A percentile compares a stretch with the other conserved stretches of the same genome.
phyloP scores from a whole-genome alignment of 1,139 yeast species.

The Taphrina deformans region DNA sequence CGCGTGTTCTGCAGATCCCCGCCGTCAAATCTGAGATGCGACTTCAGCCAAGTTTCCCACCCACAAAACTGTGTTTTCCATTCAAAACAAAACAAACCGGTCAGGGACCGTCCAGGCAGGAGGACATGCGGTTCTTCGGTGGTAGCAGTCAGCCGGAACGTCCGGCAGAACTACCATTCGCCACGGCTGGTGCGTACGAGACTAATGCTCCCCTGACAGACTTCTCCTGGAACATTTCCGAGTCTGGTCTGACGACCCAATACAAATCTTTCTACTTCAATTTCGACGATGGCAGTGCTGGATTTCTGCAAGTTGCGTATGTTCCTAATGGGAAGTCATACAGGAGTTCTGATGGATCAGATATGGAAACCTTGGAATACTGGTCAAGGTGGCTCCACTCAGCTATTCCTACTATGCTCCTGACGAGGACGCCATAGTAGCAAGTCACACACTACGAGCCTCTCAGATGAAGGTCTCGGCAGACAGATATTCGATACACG shows the following conservation, averaged over 20 bases:
- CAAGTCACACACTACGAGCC: slow-evolving; percentile 22
- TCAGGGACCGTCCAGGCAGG: neutral
- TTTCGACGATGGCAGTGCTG: slow-evolving; percentile 35
- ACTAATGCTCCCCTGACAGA: neutral
- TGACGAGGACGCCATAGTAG: slow-evolving; percentile 19
- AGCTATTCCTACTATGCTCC: slow-evolving; percentile 15
- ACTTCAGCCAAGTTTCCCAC: neutral
- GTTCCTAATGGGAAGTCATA: neutral
- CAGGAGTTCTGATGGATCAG: neutral
- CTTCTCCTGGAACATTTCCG: slow-evolving; percentile 28
- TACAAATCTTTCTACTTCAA: slow-evolving; percentile 35
- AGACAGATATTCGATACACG: slow-evolving; percentile 1
- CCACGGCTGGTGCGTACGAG: neutral
- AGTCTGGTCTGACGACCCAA: slow-evolving; percentile 34
- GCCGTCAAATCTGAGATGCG: neutral
- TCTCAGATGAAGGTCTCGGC: slow-evolving; percentile 24
- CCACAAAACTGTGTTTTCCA: no score
- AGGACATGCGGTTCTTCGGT: slow-evolving; percentile 14
- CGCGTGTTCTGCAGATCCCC: neutral
- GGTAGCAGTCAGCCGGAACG: neutral
- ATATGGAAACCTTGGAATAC: slow-evolving; percentile 34
- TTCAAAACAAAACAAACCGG: neutral
- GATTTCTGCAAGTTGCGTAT: slow-evolving; percentile 29
- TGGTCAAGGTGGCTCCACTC: slow-evolving; percentile 32
- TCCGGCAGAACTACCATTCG: slow-evolving; percentile 3